Evolutionary conservation across 148 eudicot species (phyloP).

Genomic region (Beta vulgaris): DNA sequence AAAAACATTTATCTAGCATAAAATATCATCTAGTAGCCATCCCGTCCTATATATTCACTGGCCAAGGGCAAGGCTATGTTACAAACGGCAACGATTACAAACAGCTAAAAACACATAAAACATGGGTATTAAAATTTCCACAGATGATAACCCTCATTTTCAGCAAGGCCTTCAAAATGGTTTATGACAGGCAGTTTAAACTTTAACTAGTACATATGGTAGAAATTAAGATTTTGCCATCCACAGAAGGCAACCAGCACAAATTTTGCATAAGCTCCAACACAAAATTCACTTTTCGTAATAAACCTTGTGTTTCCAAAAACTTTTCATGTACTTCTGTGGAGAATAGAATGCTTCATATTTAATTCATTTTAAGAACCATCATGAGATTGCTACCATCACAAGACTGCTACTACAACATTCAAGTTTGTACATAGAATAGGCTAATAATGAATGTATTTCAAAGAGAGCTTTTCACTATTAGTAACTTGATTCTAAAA

Average conservation of each 20-base stretch:
- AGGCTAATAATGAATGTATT: neutral
- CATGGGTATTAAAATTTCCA: neutral
- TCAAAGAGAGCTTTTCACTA: neutral
- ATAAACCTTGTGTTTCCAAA: neutral
- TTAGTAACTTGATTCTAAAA: neutral
- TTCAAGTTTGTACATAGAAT: neutral
- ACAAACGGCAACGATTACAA: neutral
- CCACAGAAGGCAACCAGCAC: neutral
- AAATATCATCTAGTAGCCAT: neutral
- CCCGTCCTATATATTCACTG: neutral
- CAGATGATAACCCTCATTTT: neutral
- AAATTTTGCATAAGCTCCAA: neutral
- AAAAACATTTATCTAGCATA: neutral
- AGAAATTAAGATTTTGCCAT: neutral
- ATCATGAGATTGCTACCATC: neutral
- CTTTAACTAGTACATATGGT: too few relatives aligned
- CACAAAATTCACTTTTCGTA: neutral
- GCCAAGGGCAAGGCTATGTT: neutral
- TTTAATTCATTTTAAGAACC: neutral
- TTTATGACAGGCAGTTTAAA: too few relatives aligned
- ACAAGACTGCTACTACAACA: neutral
- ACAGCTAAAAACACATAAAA: neutral
- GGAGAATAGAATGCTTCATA: neutral
- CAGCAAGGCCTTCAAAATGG: neutral
- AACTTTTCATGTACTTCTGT: neutral